Base-by-base conservation (phyloP, 176 grass and related monocot genomes). In the Carex kokanica region DNA sequence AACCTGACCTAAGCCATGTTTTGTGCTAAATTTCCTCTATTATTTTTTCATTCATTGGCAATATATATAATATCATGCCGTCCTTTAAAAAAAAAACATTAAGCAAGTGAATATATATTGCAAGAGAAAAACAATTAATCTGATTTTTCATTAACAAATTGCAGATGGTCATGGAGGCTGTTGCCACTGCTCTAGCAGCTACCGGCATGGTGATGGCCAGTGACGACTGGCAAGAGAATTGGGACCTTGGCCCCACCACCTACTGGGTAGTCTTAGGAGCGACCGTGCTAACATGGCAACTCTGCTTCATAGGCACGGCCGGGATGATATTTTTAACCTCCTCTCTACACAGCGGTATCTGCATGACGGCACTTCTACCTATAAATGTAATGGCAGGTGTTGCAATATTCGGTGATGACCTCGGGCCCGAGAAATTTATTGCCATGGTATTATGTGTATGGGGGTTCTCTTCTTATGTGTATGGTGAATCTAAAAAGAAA, bases 391-490 rank as follows among this genome's bases (percentile, higher is more conserved):
- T 98, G 81, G 92, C 89, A 13, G 96, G 96, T n/a, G 89, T 99
- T 43, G 45, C 86, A 18, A 79, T 84, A 15, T 95, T 93, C 62
- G 80, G 78, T 24, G 96, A 99, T 61, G 79, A 86, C 3, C 93
- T 99, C 56, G 91, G 91, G n/a, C 81, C 74, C 18, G 87, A 90
- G 78, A 98, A 98, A 83, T 86, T 83, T 31, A 79, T 95, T 3
- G 90, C 95, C 65, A 88, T 88, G 61, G 87, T 81, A 23, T 88
- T 98, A 75, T 98, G 90, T 87, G 12, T 98, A 68, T 98, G 92
- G 95, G 92, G 95, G 1, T 93, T 98, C 89, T 87, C 85, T 29
- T 98, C 95, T 49, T 95, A 98, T 83, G n/a, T 95, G 0, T 98
- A 95, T 78, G 95, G 92, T 1, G 90, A 93, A 87, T 88, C 88